Percentiles rank a stretch among this genome's conserved stretches.
Evolutionary conservation across 1,284 basidiomycete species (phyloP).

Genomic region (Ceratobasidium sp.): DNA sequence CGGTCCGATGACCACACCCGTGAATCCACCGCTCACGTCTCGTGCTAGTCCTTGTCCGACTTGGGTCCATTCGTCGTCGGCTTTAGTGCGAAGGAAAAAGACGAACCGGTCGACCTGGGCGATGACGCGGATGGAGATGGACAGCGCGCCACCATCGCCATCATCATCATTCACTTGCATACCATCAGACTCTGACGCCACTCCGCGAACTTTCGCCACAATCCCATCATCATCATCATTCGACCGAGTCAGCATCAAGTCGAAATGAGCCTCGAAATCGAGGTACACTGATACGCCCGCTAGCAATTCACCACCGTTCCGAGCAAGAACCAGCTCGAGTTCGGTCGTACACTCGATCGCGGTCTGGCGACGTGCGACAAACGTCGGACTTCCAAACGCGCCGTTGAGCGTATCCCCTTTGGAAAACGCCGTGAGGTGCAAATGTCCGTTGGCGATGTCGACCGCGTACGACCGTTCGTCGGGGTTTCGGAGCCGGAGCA

Average conservation of each 20-base stretch:
- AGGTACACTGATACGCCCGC: constrained; percentile 38
- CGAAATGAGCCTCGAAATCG: constrained; percentile 31
- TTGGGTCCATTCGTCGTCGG: not conserved
- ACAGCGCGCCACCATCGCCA: constrained; percentile 16
- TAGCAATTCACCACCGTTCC: not conserved
- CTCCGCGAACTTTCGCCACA: constrained; percentile 6
- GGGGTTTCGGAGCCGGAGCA: constrained; percentile 41
- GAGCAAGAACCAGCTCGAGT: constrained; percentile 4
- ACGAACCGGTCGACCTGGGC: constrained; percentile 12
- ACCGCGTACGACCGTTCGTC: constrained; percentile 23
- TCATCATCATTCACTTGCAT: not conserved
- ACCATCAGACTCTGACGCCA: constrained; percentile 7
- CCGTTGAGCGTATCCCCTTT: constrained; percentile 19
- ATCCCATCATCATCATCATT: not conserved
- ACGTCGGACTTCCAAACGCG: constrained; percentile 16
- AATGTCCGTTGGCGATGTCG: not conserved
- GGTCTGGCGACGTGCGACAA: constrained; percentile 41
- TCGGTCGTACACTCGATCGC: constrained; percentile 34
- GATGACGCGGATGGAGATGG: constrained; percentile 19
- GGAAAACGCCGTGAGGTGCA: not conserved
- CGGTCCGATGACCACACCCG: constrained; percentile 37
- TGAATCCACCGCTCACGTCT: constrained; percentile 40
- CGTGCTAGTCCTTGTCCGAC: constrained; percentile 23
- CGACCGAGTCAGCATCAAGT: constrained; percentile 9
- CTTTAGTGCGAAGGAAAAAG: constrained; percentile 11